Evolutionary conservation across 148 eudicot species (phyloP), one percentile per base, ranked within the genome.

Genomic region (Fagopyrum tataricum): DNA sequence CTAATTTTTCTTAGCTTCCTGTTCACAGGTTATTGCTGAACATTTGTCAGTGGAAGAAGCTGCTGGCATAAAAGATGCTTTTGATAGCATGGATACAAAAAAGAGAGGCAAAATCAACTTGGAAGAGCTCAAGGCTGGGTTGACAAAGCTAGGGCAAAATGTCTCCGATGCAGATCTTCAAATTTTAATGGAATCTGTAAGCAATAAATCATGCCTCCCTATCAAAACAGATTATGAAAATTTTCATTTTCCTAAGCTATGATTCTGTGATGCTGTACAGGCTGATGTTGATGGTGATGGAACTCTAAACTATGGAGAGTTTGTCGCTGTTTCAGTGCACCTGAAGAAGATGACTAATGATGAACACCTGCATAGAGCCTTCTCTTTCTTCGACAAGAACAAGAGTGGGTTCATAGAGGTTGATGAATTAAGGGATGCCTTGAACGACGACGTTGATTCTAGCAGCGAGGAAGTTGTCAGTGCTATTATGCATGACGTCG

Each of bases 281-380:
- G 97, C 92, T 21, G 98, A 89, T 72, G 78, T 85, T 20, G 88
- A 92, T 66, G 89, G 85, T 73, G 97, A 90, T 70, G 97, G 97
- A 72, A 78, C 74, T 72, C 70, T 92, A 74, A 73, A 92, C 77
- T 82, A 70, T 52, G 83, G 81, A 55, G 97, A 92, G 74, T 92
- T 92, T 76, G 91, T 90, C 46, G 90, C 97, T 37, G 80, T 92
- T 37, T 82, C 88, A 21, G 87, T 92, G 72, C 97, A 92, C 74
- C 70, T 92, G 31, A 83, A 76, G 64, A 90, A 90, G 75, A 76
- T 92, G 90, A 91, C 84, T 46, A 88, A 81, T 47, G 97, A 92
- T 44, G 93, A 90, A 24, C 93, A 92, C 75, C 82, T 92, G 41
- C 86, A 39, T 6, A 83, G 87, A 75, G 93, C 97, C 24, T 92